Percentiles rank a stretch among this genome's conserved stretches.
Conservation (phyloP, 2,329 filamentous ascomycete species). For the Paecilomyces niveus region DNA sequence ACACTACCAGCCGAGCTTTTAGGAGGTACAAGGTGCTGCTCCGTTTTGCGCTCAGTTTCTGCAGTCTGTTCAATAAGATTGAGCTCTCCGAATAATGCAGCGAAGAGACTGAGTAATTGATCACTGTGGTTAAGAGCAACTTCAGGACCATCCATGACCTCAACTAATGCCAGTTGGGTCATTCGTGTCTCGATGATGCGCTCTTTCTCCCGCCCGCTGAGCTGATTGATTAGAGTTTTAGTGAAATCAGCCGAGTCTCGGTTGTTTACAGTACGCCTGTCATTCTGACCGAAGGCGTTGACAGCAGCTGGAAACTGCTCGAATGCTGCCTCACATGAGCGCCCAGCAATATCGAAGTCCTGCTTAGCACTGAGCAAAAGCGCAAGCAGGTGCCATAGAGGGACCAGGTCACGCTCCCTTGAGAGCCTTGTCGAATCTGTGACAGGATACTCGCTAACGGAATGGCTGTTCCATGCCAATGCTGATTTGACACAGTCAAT, state of each 20-base stretch:
- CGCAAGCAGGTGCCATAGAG: slow-evolving; percentile 85
- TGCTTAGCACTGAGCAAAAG: slow-evolving; percentile 79
- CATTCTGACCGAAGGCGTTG: slow-evolving; percentile 60
- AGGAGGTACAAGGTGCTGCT: slow-evolving; percentile 48
- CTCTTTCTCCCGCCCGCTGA: slow-evolving; percentile 79
- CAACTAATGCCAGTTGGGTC: slow-evolving; percentile 79
- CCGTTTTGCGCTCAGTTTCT: slow-evolving; percentile 29
- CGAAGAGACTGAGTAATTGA: slow-evolving; percentile 76
- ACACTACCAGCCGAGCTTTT: slow-evolving; percentile 65
- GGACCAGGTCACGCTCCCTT: slow-evolving; percentile 52
- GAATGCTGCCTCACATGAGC: slow-evolving; percentile 82
- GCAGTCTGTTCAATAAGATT: slow-evolving; percentile 27
- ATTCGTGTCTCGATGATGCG: slow-evolving; percentile 90
- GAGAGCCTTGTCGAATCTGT: slow-evolving; percentile 27
- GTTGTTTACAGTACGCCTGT: slow-evolving; percentile 31
- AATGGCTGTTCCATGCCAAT: slow-evolving; percentile 48
- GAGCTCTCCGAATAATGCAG: slow-evolving; percentile 66
- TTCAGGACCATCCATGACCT: slow-evolving; percentile 74
- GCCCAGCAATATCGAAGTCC: slow-evolving; percentile 71
- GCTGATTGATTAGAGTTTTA: slow-evolving; percentile 61
- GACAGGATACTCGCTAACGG: slow-evolving; percentile 17
- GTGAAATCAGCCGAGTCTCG: slow-evolving; percentile 11
- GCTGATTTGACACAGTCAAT: slow-evolving; percentile 76
- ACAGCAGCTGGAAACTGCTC: slow-evolving; percentile 74
- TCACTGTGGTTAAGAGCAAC: slow-evolving; percentile 82